phyloP scores from a whole-genome alignment of 352 stramenopile species.

The Globisporangium spiculum region DNA sequence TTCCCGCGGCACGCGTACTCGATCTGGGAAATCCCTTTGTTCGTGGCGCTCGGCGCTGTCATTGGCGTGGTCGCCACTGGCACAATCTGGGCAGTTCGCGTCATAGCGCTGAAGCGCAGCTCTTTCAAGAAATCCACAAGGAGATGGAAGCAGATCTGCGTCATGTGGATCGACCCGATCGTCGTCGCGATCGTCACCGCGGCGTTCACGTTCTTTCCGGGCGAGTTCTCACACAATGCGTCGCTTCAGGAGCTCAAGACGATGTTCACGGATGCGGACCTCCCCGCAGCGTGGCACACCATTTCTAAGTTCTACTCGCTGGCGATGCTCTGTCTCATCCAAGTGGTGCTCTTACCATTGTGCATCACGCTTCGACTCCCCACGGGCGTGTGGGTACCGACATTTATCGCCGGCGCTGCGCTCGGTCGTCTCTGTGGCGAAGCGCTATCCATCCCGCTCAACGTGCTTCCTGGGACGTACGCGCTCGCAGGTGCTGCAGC shows the following conservation, averaged over 20 bases:
- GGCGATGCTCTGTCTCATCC: conserved; percentile 39
- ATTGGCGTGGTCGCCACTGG: conserved; percentile 54
- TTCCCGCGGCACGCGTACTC: conserved; percentile 52
- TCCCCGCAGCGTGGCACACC: conserved; percentile 41
- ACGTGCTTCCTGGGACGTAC: conserved; percentile 65
- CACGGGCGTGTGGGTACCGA: conserved; percentile 81
- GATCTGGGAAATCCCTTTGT: conserved; percentile 76
- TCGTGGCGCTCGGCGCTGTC: conserved; percentile 49
- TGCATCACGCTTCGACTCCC: conserved; percentile 82
- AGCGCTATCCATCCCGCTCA: conserved; percentile 21
- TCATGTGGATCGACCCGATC: conserved; percentile 69
- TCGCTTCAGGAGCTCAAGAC: conserved; percentile 59
- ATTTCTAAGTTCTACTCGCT: conserved; percentile 77
- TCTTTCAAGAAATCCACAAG: conserved; percentile 36
- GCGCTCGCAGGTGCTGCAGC: conserved; percentile 75
- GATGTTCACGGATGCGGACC: conserved; percentile 52
- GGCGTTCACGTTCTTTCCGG: conserved; percentile 68
- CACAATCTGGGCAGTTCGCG: conserved; percentile 62
- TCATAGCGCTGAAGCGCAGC: conserved; percentile 42
- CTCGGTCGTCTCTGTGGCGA: conserved; percentile 83
- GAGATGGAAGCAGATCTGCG: conserved; percentile 44
- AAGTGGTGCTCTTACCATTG: conserved; percentile 66
- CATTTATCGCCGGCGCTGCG: conserved; percentile 79
- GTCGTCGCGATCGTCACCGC: conserved; percentile 61
- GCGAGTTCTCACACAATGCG: conserved; percentile 52